These are phyloP conservation scores for Kwoniella sp. DNA, from an alignment of 768 basidiomycete species.

Conservation along the genomic window DNA sequence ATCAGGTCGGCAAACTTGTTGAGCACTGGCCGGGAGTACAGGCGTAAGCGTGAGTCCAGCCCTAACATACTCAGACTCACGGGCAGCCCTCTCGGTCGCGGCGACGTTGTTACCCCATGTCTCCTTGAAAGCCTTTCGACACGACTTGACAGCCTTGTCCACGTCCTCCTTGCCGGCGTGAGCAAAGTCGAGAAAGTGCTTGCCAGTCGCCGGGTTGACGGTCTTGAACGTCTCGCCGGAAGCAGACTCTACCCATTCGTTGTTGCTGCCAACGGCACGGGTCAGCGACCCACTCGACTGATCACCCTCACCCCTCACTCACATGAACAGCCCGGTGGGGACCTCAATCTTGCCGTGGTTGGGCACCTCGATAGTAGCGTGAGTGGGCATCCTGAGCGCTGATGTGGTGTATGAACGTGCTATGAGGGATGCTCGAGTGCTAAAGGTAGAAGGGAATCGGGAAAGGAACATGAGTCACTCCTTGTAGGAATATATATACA, in stretches of 20 bases:
- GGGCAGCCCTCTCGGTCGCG: constrained; percentile 42
- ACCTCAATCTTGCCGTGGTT: constrained; percentile 6
- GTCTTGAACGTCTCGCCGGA: constrained; percentile 45
- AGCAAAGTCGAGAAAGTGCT: constrained; percentile 53
- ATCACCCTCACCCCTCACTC: neutral
- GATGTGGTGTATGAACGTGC: too few relatives aligned
- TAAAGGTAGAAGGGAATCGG: too few relatives aligned
- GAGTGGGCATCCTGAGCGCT: constrained; percentile 19
- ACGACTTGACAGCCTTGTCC: constrained; percentile 62
- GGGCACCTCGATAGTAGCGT: constrained; percentile 16
- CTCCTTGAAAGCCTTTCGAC: constrained; percentile 51
- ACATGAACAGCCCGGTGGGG: constrained; percentile 22
- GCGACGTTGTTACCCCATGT: constrained; percentile 50
- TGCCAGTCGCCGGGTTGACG: constrained; percentile 59
- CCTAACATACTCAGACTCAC: constrained; percentile 9
- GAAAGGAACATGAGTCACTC: too few relatives aligned
- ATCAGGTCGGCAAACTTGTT: constrained; percentile 64
- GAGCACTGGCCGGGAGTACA: constrained; percentile 59
- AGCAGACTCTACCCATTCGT: constrained; percentile 19
- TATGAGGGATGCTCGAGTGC: too few relatives aligned
- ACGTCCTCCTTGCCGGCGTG: constrained; percentile 68
- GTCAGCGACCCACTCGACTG: too few relatives aligned
- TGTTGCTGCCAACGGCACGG: neutral
- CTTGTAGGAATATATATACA: too few relatives aligned
- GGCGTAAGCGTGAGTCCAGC: constrained; percentile 1